Base-by-base conservation (phyloP, 2,329 filamentous ascomycete species). In the Massarina eburnea region DNA sequence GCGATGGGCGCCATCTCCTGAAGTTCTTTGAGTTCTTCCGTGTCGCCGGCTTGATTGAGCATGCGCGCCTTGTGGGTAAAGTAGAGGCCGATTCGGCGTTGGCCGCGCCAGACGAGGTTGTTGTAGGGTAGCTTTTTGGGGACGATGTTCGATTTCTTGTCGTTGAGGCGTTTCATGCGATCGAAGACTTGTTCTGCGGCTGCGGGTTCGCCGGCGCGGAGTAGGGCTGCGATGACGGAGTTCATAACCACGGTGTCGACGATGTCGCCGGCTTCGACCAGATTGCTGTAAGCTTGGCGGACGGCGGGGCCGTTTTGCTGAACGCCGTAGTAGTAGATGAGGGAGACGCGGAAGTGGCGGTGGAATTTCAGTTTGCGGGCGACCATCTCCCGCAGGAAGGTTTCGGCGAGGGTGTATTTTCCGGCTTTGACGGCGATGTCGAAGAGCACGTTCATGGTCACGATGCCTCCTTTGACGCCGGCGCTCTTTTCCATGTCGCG, bases 401-500 rank as follows among this genome's bases (percentile, higher is more conserved):
- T 88, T 58, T 96, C 88, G 3, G 91, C 91, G 18, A 97, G 80
- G 1, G 77, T 76, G 55, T 88, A 95, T 62, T 95, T 94, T 30
- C 88, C 88, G 0, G 89, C 84, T 68, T 94, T 95, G 56, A 89
- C 82, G 1, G 94, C 90, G 9, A 90, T 81, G 62, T 96, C 88
- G 58, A 96, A 96, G 10, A 99, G 79, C 37, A 96, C 87, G 64
- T 94, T 96, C 71, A 99, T 95, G 0, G 92, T 95, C n/a, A 91
- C 85, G 39, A 83, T 78, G 57, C 87, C 88, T 27, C 81, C 85
- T 55, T 74, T 73, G 12, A 90, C 68, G 1, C 81, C 79, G 2
- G 84, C 84, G 4, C 82, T 73, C 37, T 81, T 78, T 69, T 99
- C 94, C 91, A 97, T 97, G 59, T 94, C 84, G 54, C 82, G 84